Evolutionary conservation across 2,329 filamentous ascomycete genomes (phyloP).

Genomic region (Pseudogymnoascus sp.): DNA sequence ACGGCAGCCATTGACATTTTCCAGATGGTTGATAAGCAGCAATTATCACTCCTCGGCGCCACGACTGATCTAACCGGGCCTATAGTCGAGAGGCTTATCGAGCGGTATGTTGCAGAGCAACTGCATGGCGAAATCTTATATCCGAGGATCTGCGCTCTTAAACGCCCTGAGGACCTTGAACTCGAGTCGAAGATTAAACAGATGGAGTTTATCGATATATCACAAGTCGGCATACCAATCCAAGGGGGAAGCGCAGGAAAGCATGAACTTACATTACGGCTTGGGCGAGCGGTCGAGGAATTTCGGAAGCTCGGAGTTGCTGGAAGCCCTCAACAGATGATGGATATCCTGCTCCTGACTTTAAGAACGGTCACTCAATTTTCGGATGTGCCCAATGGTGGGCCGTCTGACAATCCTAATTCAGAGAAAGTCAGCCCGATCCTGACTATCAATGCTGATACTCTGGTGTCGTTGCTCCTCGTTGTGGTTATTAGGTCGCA

Average conservation of each 20-base stretch:
- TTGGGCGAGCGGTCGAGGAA: slow-evolving; percentile 74
- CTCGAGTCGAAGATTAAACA: slow-evolving; percentile 84
- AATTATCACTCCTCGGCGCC: slow-evolving; percentile 81
- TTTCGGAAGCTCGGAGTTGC: slow-evolving; percentile 83
- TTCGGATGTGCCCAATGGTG: slow-evolving; percentile 40
- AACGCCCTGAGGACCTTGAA: slow-evolving; percentile 75
- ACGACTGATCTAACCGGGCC: slow-evolving; percentile 92
- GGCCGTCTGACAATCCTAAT: slow-evolving; percentile 21
- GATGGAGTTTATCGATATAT: slow-evolving; percentile 91
- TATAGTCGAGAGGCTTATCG: slow-evolving; percentile 86
- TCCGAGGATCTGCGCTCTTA: slow-evolving; percentile 69
- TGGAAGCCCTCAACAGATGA: slow-evolving; percentile 32
- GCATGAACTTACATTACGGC: slow-evolving; percentile 68
- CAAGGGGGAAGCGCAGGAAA: slow-evolving; percentile 73
- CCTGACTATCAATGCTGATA: slow-evolving; percentile 71
- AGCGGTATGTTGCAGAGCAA: slow-evolving; percentile 89
- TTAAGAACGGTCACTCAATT: slow-evolving; percentile 75
- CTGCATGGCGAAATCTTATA: slow-evolving; percentile 81
- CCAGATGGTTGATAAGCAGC: slow-evolving; percentile 90
- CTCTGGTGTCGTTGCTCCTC: slow-evolving; percentile 81
- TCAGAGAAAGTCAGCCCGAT: slow-evolving; percentile 38
- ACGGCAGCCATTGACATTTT: slow-evolving; percentile 93
- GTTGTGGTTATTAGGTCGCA: slow-evolving; percentile 90
- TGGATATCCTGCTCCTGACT: slow-evolving; percentile 32
- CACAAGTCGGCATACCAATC: slow-evolving; percentile 83